Conservation (phyloP, 306 rosid genomes). For the Urtica urens region DNA sequence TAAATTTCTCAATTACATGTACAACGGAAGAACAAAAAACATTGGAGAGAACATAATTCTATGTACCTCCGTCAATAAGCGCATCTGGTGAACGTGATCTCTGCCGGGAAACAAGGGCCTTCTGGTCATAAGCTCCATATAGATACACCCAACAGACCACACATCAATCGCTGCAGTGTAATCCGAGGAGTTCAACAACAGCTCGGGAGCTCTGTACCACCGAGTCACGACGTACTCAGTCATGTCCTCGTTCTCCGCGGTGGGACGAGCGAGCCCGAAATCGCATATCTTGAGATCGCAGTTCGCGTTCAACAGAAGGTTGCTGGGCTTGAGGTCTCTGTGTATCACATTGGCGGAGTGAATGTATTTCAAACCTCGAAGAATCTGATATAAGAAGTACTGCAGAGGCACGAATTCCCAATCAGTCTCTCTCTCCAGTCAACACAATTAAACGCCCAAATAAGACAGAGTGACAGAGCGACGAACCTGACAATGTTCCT, state of each 20-base stretch:
- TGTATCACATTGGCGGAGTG: slow-evolving; percentile 94
- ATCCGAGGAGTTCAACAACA: slow-evolving; percentile 88
- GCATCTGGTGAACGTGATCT: slow-evolving; percentile 94
- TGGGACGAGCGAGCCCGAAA: slow-evolving; percentile 90
- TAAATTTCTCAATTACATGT: too few relatives aligned
- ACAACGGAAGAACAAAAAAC: too few relatives aligned
- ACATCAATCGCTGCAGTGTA: slow-evolving; percentile 88
- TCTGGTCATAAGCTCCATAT: slow-evolving; percentile 95
- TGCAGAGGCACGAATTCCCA: slow-evolving; percentile 52
- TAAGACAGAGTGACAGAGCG: too few relatives aligned
- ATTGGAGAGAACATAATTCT: not conserved
- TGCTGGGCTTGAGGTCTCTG: slow-evolving; percentile 92
- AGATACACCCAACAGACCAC: slow-evolving; percentile 97
- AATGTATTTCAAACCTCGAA: slow-evolving; percentile 78
- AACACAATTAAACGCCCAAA: not conserved
- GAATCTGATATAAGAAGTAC: slow-evolving; percentile 95
- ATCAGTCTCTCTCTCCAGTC: slow-evolving; percentile 3
- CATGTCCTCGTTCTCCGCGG: slow-evolving; percentile 73
- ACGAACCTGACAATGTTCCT: slow-evolving; percentile 84
- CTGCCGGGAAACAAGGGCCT: slow-evolving; percentile 81
- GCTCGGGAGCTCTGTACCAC: slow-evolving; percentile 98
- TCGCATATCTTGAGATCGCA: slow-evolving; percentile 92
- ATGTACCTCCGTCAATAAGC: slow-evolving; percentile 91
- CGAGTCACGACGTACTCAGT: slow-evolving; percentile 96
- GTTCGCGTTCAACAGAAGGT: slow-evolving; percentile 72